Percentiles rank a stretch among this genome's conserved stretches.
Conservation (phyloP, 2,329 filamentous ascomycete species). For the Penicillium psychrosexuale region DNA sequence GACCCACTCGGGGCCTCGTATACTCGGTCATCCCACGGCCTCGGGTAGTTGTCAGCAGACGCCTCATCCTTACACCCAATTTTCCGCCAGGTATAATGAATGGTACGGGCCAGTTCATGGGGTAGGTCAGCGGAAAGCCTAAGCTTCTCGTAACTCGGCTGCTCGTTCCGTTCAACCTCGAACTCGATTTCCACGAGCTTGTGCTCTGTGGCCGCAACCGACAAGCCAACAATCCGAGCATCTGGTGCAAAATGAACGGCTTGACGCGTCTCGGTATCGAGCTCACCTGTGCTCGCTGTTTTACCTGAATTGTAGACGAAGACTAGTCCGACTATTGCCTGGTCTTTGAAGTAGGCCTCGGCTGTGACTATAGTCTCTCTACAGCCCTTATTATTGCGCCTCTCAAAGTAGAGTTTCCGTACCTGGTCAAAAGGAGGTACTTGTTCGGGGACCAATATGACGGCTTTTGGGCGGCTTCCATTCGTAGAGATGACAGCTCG, state of each 20-base stretch:
- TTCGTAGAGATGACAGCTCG: neutral
- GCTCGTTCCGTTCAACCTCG: neutral
- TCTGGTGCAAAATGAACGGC: neutral
- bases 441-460: neutral
- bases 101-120: too few species aligned
- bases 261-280: neutral
- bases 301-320: neutral
- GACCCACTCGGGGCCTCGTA: neutral
- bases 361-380: neutral
- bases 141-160: neutral
- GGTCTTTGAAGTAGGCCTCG: neutral
- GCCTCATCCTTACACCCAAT: neutral
- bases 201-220: neutral
- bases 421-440: neutral
- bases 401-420: neutral
- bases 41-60: neutral
- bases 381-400: neutral
- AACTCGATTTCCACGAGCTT: neutral
- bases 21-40: neutral
- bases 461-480: neutral
- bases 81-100: neutral
- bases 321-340: neutral
- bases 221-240: neutral
- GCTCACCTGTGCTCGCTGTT: neutral
- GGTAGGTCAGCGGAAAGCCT: neutral